Conservation (phyloP, 768 basidiomycete species). For the Roridomyces roridus region DNA sequence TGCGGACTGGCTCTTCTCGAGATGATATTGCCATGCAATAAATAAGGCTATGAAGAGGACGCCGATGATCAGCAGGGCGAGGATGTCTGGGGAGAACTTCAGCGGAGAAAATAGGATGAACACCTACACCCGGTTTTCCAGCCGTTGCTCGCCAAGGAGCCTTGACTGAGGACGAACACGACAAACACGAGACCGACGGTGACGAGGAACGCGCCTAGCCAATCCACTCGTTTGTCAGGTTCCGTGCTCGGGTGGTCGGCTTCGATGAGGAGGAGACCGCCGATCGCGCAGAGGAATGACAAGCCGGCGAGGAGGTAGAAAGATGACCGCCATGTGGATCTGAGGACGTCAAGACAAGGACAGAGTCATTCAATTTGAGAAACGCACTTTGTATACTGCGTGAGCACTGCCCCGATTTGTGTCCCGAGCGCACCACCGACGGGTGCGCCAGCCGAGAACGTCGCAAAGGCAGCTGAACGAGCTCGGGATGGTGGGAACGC, state of each 20-base stretch:
- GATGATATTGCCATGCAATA: conserved; percentile 63
- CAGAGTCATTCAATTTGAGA: not conserved
- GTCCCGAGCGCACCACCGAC: conserved; percentile 65
- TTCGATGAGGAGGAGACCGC: conserved; percentile 56
- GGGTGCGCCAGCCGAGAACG: conserved; percentile 74
- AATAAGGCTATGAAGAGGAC: conserved; percentile 59
- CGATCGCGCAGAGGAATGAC: conserved; percentile 42
- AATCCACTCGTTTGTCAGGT: conserved; percentile 60
- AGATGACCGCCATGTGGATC: conserved; percentile 56
- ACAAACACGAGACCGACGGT: conserved; percentile 71
- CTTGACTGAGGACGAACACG: conserved; percentile 73
- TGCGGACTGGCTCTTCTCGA: conserved; percentile 43
- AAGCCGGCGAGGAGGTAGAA: conserved; percentile 55
- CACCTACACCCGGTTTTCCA: conserved; percentile 54
- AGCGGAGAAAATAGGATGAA: conserved; percentile 21
- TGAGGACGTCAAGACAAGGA: conserved; percentile 1
- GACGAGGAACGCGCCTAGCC: conserved; percentile 71
- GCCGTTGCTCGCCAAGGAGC: conserved; percentile 57
- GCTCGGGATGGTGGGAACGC: conserved; percentile 58
- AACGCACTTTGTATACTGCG: conserved; percentile 37
- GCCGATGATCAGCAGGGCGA: conserved; percentile 66
- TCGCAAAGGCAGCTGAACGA: conserved; percentile 70
- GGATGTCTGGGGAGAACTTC: conserved; percentile 55
- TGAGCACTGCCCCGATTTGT: conserved; percentile 63
- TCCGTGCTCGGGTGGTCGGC: conserved; percentile 42